Evolutionary conservation across 2,329 filamentous ascomycete genomes (phyloP), one percentile per base, ranked within the genome.

Genomic region (Trichophyton equinum): DNA sequence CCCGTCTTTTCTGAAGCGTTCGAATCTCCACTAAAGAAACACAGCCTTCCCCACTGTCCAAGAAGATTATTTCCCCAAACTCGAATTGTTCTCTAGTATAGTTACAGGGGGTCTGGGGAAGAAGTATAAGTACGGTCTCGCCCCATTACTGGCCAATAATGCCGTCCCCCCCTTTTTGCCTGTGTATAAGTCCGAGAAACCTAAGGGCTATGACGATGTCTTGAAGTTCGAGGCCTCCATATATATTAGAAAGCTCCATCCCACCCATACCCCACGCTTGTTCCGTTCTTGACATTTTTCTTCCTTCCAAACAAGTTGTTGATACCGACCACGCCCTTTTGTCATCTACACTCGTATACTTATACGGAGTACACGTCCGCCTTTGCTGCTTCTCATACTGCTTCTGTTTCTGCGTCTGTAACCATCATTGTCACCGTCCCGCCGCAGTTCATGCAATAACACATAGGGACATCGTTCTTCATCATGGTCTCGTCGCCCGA

Each of bases 401-500:
- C 9, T 36, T 6, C 30, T 36, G 51, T 30, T 4, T 36, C 5
- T 18, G 6, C 27, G 4, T 6, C 33, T 36, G 51, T 55, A 55
- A 36, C 51, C 51, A n/a, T 20, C n/a, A 36, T 27, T n/a, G 7
- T 44, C 40, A 44, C 40, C 40, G 15, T 44, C 30, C 15, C 18
- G 15, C 27, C 30, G 51, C 27, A 55, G 51, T 36, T 36, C n/a
- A 55, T 33, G 51, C 13, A 33, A 55, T 55, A 55, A n/a, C n/a
- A 55, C 51, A 20, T 18, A 2, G n/a, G 33, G 33, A 38, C 33
- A 38, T 7, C 2, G n/a, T n/a, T 30, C 40, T 4, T n/a, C 55
- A 15, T 30, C 55, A 61, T 63, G 60, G 42, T n/a, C 47, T 44
- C 40, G n/a, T 63, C 60, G 7, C 30, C 65, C 20, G 64, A 65